These are phyloP conservation scores for Cryptococcus sp. DNA, from an alignment of 1,284 basidiomycete genomes.

Conservation along the genomic window DNA sequence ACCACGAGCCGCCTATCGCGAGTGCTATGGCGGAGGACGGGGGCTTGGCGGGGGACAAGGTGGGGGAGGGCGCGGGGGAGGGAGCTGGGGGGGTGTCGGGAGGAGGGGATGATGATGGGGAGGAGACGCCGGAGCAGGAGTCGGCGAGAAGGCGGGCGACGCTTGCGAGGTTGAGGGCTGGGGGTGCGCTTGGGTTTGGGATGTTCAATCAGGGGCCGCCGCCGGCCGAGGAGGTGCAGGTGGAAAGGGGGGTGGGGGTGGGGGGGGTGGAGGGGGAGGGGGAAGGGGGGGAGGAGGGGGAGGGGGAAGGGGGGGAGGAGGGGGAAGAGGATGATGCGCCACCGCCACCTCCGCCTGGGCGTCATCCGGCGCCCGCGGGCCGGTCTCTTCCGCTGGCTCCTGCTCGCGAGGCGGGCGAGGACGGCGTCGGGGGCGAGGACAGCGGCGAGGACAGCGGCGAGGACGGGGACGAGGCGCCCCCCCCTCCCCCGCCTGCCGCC, in stretches of 20 bases:
- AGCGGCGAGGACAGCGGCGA: conserved; percentile 2
- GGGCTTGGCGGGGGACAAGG: background rate
- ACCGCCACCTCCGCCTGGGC: conserved; percentile 20
- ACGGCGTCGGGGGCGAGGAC: too few relatives aligned
- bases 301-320: conserved; percentile 19
- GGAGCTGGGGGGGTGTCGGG: background rate
- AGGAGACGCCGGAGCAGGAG: conserved; percentile 48
- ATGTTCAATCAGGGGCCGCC: conserved; percentile 39
- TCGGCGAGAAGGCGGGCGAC: conserved; percentile 44
- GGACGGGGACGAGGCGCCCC: conserved; percentile 14
- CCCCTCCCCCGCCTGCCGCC: conserved; percentile 26
- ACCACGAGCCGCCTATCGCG: conserved; percentile 4
- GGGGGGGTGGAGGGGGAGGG: conserved; percentile 16
- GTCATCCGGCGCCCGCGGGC: conserved; percentile 16
- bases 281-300: too few relatives aligned
- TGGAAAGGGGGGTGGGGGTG: conserved; percentile 7
- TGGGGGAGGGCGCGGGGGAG: background rate
- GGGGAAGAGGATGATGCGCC: conserved; percentile 17
- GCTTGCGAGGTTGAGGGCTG: conserved; percentile 45
- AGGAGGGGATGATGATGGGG: conserved; percentile 18
- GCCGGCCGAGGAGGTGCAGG: conserved; percentile 5
- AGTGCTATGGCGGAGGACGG: conserved; percentile 6
- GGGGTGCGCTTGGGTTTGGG: conserved; percentile 44
- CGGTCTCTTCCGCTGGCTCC: conserved; percentile 14
- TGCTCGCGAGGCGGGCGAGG: conserved; percentile 6